A percentile compares a stretch with the other conserved stretches of the same genome.
phyloP scores from a whole-genome alignment of 768 basidiomycete genomes.

The Lentinus tigrinus region DNA sequence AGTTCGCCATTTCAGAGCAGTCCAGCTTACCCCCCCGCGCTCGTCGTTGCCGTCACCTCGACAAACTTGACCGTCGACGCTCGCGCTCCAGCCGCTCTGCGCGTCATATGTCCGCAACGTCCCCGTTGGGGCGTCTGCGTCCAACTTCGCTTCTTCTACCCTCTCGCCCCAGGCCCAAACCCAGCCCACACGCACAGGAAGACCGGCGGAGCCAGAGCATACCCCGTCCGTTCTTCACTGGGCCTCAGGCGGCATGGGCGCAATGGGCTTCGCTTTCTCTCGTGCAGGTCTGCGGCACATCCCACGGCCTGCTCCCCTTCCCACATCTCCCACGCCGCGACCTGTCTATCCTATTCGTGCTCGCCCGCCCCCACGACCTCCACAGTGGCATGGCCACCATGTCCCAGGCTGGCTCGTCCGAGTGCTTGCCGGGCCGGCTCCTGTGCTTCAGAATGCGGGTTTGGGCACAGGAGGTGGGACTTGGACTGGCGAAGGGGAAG shows the following conservation, averaged over 20 bases:
- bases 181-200: not conserved
- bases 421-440: not conserved
- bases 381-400: slow-evolving; percentile 9
- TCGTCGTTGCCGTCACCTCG: not conserved
- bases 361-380: no score
- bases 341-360: not conserved
- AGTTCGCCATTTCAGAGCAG: slow-evolving; percentile 9
- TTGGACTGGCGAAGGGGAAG: no score
- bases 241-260: not conserved
- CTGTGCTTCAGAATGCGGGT: not conserved
- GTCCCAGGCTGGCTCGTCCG: slow-evolving; percentile 6
- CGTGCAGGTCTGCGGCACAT: slow-evolving; percentile 8
- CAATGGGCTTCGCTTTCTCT: not conserved
- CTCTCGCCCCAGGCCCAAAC: not conserved
- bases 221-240: slow-evolving; percentile 1
- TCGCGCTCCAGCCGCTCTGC: slow-evolving; percentile 1
- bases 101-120: not conserved
- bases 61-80: no score
- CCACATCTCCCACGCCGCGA: not conserved
- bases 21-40: slow-evolving; percentile 8
- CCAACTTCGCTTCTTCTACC: not conserved
- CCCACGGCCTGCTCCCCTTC: not conserved
- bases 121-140: not conserved
- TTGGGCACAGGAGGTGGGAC: not conserved
- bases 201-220: not conserved